A percentile compares a stretch with the other conserved stretches of the same genome.
Evolutionary conservation across 1,284 basidiomycete species (phyloP).

Genomic region (Heterobasidion occidentale): DNA sequence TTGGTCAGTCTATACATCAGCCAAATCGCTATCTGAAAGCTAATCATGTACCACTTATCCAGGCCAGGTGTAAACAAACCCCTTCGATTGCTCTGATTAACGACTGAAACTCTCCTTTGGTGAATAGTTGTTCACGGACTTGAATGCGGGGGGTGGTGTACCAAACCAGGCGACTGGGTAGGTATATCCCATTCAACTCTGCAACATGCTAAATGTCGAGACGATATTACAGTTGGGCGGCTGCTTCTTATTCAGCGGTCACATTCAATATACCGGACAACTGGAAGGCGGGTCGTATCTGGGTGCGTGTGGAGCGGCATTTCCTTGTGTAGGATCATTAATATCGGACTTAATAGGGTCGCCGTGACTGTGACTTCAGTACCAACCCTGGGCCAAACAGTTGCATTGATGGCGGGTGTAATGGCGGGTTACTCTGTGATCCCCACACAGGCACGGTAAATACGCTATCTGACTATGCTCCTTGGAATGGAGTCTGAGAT

Average conservation of each 20-base stretch:
- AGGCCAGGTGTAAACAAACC: background rate
- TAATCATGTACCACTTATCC: constrained; percentile 4
- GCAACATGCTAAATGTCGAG: constrained; percentile 1
- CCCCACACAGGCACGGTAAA: constrained; percentile 28
- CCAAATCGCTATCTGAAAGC: background rate
- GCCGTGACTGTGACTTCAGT: constrained; percentile 38
- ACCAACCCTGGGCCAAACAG: constrained; percentile 32
- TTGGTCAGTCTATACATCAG: constrained; percentile 19
- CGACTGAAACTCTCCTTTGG: background rate
- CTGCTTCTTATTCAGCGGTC: constrained; percentile 9
- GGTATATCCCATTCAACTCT: constrained; percentile 3
- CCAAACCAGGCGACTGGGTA: constrained; percentile 24
- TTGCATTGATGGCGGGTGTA: constrained; percentile 37
- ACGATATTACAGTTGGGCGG: constrained; percentile 13
- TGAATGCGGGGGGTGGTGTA: constrained; percentile 18
- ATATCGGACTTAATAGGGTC: constrained; percentile 20
- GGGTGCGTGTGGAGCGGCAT: constrained; percentile 7
- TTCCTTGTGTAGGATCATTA: too few species aligned
- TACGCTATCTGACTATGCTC: background rate
- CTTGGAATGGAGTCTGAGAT: background rate
- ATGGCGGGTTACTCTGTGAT: constrained; percentile 39
- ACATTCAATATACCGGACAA: constrained; percentile 18
- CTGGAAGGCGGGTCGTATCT: constrained; percentile 19
- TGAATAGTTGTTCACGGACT: constrained; percentile 21
- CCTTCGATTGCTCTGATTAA: background rate